phyloP scores from a whole-genome alignment of 257 asterid species.

The Cordia subcordata region DNA sequence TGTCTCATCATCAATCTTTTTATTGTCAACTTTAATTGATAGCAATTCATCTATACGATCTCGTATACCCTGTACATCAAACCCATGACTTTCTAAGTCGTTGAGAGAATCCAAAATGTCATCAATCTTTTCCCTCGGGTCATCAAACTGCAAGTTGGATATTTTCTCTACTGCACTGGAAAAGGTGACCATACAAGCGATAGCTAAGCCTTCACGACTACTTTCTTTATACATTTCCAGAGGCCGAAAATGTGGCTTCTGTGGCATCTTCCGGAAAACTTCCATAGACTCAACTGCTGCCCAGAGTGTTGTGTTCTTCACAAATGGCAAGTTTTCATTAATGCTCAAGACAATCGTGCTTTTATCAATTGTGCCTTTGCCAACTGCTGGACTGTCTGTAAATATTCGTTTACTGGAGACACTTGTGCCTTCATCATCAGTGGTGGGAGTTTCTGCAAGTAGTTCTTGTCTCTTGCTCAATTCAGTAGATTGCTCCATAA shows the following conservation, averaged over 20 bases:
- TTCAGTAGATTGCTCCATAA: constrained; percentile 22
- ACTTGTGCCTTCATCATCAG: neutral
- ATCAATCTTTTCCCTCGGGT: constrained; percentile 33
- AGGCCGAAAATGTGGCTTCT: constrained; percentile 78
- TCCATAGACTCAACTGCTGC: constrained; percentile 63
- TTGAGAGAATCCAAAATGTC: constrained; percentile 50
- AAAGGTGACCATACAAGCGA: constrained; percentile 71
- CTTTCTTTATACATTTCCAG: constrained; percentile 45
- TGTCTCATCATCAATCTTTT: constrained; percentile 21
- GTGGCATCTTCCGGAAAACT: constrained; percentile 61
- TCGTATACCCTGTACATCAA: constrained; percentile 36
- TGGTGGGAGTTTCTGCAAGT: constrained; percentile 10
- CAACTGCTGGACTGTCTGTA: neutral
- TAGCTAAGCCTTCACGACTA: constrained; percentile 73
- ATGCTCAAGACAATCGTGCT: constrained; percentile 14
- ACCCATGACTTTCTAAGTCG: constrained; percentile 68
- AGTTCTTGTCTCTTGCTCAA: constrained; percentile 15
- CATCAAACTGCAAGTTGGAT: constrained; percentile 36
- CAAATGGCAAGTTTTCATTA: constrained; percentile 51
- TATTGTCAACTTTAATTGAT: constrained; percentile 33
- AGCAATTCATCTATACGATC: constrained; percentile 31
- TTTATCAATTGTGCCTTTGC: too few relatives aligned
- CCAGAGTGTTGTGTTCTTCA: constrained; percentile 58
- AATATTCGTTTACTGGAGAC: constrained; percentile 5
- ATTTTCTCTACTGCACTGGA: constrained; percentile 47